Base-by-base conservation (phyloP, 176 grass and related monocot species). In the Musa itinerans region DNA sequence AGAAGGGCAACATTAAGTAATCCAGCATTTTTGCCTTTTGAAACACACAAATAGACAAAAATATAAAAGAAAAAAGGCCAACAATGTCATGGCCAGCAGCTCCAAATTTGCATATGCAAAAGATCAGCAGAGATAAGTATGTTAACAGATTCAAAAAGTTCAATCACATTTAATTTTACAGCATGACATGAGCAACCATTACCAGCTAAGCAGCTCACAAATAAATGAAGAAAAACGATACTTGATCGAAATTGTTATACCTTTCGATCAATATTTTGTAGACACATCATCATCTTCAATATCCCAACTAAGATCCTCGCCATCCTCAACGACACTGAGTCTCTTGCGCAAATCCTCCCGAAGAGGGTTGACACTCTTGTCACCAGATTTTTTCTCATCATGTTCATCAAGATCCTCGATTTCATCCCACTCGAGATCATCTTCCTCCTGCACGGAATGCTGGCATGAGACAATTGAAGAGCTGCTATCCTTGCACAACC, bases 261-360 rank as follows among this genome's bases (percentile, higher is more conserved):
- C 71, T 16, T 54, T 55, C 26, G 8, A 14, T 74, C 19, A 74
- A 27, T 22, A 22, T 23, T 74, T 29, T 22, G 52, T 72, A 65
- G 50, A 81, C 11, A 86, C 78, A 72, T 89, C 84, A 17, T 97
- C 94, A 54, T 98, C 94, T 74, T 98, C 94, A 34, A 98, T 93
- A 81, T 98, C 94, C 94, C 94, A 98, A 83, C 81, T 93, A 80
- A 98, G 88, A 85, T 98, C 94, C 78, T 98, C 94, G 1, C 89
- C 94, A 48, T 98, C 93, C 73, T 92, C 94, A 3, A 83, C 81
- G 53, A 78, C 88, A 81, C 82, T 91, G 63, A 93, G 72, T 78
- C 80, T 89, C 80, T 86, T 98, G 43, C 80, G 84, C 54, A 98
- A 21, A 70, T 98, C 90, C 83, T 81, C 86, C 69, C 84, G 89